These are phyloP conservation scores for Citrus australasica DNA, from an alignment of 345 rosid genomes.

Conservation along the genomic window DNA sequence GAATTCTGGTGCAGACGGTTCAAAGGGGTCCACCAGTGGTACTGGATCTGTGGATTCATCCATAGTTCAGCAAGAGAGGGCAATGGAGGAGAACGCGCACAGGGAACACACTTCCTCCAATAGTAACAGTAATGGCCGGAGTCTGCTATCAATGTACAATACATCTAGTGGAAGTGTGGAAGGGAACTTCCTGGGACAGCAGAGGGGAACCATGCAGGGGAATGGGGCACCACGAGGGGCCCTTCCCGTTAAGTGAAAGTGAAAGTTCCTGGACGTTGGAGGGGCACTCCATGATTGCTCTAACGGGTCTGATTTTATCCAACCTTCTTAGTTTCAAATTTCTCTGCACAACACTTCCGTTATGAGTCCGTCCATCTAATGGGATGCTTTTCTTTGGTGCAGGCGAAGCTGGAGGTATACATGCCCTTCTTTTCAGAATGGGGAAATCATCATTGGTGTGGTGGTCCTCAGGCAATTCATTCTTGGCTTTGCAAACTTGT, in stretches of 20 bases:
- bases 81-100: conserved; percentile 11
- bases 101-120: conserved; percentile 10
- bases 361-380: background rate
- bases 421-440: conserved; percentile 2
- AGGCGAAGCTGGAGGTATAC: conserved; percentile 21
- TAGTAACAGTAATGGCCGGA: conserved; percentile 11
- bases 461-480: conserved; percentile 58
- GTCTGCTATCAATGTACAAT: conserved; percentile 20
- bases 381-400: conserved; percentile 2
- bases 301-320: conserved; percentile 20
- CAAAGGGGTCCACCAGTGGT: conserved; percentile 15
- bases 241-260: conserved; percentile 22
- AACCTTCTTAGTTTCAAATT: background rate
- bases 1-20: conserved; percentile 18
- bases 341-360: background rate
- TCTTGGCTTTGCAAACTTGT: conserved; percentile 57
- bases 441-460: background rate
- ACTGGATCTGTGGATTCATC: conserved; percentile 20
- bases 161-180: conserved; percentile 11
- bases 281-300: conserved; percentile 18
- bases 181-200: conserved; percentile 22
- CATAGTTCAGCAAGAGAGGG: conserved; percentile 17
- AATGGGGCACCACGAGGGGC: conserved; percentile 29
- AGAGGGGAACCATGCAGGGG: conserved; percentile 25
- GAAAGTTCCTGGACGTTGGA: conserved; percentile 11